Base-by-base conservation (phyloP, 139 green algal genomes). In the Chlorella sp. region DNA sequence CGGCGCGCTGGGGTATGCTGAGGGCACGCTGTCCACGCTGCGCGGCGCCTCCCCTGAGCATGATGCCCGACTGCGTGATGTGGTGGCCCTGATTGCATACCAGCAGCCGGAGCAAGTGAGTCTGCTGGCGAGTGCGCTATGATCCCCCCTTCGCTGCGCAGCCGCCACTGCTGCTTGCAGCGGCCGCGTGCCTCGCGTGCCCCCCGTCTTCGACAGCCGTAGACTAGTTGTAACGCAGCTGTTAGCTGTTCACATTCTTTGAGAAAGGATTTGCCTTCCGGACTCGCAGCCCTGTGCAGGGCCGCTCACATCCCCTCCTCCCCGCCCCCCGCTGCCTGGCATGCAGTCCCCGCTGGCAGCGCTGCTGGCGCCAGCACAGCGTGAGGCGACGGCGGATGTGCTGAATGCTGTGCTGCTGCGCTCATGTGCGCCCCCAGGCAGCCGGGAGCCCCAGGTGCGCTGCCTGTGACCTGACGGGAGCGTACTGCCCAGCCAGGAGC, bases 81-180 rank as follows among this genome's bases (percentile, higher is more conserved):
- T 96, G 26, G 91, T 98, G 0, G 95, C 96, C 0, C 88, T 98
- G 21, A 87, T 98, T 14, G 96, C 96, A 0, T 98, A 98, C 90
- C 90, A 95, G 83, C 64, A 94, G 7, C 95, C 96, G 5, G 88
- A 93, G 80, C 68, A 88, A 68, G 84, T 81, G 68, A 32, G 66
- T 21, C 37, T 12, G 18, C 71, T 36, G 32, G 68, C 48, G 39
- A n/a, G 77, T 19, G 16, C n/a, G n/a, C n/a, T n/a, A n/a, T n/a
- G n/a, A n/a, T n/a, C n/a, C n/a, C n/a, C n/a, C n/a, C n/a, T n/a
- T n/a, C n/a, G n/a, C n/a, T n/a, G n/a, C n/a, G n/a, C n/a, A n/a
- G n/a, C n/a, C n/a, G n/a, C n/a, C n/a, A n/a, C 22, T 22, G 76
- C 18, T 82, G 76, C 28, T 32, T 42, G 75, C 21, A 32, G 32